Evolutionary conservation across 768 basidiomycete species (phyloP), one percentile per base, ranked within the genome.

Genomic region (Lactifluus volemus): DNA sequence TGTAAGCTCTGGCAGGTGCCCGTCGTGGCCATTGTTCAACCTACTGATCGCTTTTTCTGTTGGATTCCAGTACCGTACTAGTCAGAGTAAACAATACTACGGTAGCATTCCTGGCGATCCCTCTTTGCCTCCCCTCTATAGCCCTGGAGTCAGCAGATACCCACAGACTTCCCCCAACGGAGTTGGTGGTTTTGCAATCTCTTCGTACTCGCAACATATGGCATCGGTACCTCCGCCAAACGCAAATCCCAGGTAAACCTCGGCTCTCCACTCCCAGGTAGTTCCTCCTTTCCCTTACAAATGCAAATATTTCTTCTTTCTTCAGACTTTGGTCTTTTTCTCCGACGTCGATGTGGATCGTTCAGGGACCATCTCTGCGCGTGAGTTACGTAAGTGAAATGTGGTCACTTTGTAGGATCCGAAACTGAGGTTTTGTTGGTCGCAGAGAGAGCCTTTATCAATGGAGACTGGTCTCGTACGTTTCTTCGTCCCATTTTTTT

Each of bases 381-480:
- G 65, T 2, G 89, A 91, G 68, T 80, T 91, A 9, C 81, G 88
- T 89, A 67, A 66, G 88, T 88, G 66, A 65, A 45, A 14, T 0
- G 4, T 8, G 9, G 9, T 19, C n/a, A 39, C 55, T 36, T 3
- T 19, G 10, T 29, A 14, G 14, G 10, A 4, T 14, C 45, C 45
- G 52, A 25, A 39, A 8, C 44, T 45, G 76, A 79, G 6, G 68
- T 53, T 25, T 32, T 10, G 11, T 12, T 49, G 44, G 17, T 15
- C 60, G 29, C 60, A 80, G 78, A 80, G 69, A 75, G 73, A 55
- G 81, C 75, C 14, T 65, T 83, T 30, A 75, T 80, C 36, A 76
- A 83, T 55, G 82, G 89, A 49, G 87, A 92, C 68, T 90, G 87
- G 87, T 81, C 80, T 68, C 83, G 89, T 91, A 65, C 71, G 89